Conservation (phyloP, 2,329 filamentous ascomycete genomes). For the Colletotrichum cereale region DNA sequence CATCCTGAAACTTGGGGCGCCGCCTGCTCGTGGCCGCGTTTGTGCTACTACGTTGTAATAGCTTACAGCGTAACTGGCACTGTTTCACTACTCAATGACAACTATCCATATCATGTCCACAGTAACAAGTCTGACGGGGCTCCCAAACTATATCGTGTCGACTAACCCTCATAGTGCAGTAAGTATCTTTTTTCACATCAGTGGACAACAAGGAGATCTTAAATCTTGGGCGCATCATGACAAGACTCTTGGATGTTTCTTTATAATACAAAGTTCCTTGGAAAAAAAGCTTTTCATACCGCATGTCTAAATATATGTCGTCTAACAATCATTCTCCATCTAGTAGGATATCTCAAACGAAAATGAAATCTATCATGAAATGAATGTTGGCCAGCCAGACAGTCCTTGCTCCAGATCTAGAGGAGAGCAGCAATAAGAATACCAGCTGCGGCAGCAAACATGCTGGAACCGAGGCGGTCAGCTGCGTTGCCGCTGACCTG, state of each 20-base stretch:
- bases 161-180: too few relatives aligned
- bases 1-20: fast-evolving
- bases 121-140: fast-evolving
- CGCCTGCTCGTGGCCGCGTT: not conserved
- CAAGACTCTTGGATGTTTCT: not conserved
- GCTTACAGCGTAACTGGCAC: not conserved
- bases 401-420: not conserved
- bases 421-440: slow-evolving; percentile 33
- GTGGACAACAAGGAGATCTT: not conserved
- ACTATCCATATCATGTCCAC: fast-evolving
- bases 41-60: not conserved
- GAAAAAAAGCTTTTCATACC: not conserved
- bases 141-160: fast-evolving
- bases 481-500: slow-evolving; percentile 29
- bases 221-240: not conserved
- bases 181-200: too few relatives aligned
- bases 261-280: not conserved
- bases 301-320: not conserved
- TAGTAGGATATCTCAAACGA: not conserved
- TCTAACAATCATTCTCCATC: not conserved
- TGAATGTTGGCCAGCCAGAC: not conserved
- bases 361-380: not conserved
- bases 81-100: too few relatives aligned
- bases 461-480: slow-evolving; percentile 19
- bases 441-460: slow-evolving; percentile 33